A percentile compares a stretch with the other conserved stretches of the same genome.
These are phyloP conservation scores for Coemansia sp. DNA, from an alignment of 192 early-diverging fungal species.

Conservation along the genomic window DNA sequence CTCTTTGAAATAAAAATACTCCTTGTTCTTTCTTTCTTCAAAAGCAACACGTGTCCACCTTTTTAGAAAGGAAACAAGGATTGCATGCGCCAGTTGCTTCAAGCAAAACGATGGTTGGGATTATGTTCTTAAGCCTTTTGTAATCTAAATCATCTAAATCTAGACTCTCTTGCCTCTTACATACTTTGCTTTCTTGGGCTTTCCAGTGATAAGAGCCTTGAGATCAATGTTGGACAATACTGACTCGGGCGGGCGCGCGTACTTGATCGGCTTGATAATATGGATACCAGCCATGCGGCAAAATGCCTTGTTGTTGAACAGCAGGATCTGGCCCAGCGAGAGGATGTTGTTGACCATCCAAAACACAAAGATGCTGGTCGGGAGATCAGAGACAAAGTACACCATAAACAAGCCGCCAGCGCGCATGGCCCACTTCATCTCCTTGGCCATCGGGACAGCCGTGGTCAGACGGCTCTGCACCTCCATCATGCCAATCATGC, in stretches of 20 bases:
- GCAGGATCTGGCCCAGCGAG: slow-evolving; percentile 69
- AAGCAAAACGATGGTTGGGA: too few relatives aligned
- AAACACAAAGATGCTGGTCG: slow-evolving; percentile 77
- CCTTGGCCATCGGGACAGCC: slow-evolving; percentile 14
- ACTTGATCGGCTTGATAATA: slow-evolving; percentile 34
- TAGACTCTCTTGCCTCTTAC: slow-evolving; percentile 9
- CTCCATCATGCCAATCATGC: slow-evolving; percentile 77
- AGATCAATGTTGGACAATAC: slow-evolving; percentile 22
- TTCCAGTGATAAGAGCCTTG: slow-evolving; percentile 17
- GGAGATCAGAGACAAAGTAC: slow-evolving; percentile 58
- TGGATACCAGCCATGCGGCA: slow-evolving; percentile 66
- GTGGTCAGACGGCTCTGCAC: slow-evolving; percentile 47
- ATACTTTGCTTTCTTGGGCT: slow-evolving; percentile 9
- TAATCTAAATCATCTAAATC: background rate
- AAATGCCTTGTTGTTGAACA: slow-evolving; percentile 64
- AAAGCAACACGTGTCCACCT: too few relatives aligned
- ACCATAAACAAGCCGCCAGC: slow-evolving; percentile 48
- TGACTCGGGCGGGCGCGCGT: slow-evolving; percentile 19
- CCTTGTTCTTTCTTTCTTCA: too few relatives aligned
- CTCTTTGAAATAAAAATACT: too few relatives aligned
- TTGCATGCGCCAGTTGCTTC: background rate
- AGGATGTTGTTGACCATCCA: slow-evolving; percentile 79
- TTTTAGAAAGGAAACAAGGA: too few relatives aligned
- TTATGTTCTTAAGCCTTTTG: too few relatives aligned
- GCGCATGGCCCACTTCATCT: slow-evolving; percentile 58